Evolutionary conservation across 2,329 filamentous ascomycete genomes (phyloP).

Genomic region (Aspergillus fumigatiaffinis): DNA sequence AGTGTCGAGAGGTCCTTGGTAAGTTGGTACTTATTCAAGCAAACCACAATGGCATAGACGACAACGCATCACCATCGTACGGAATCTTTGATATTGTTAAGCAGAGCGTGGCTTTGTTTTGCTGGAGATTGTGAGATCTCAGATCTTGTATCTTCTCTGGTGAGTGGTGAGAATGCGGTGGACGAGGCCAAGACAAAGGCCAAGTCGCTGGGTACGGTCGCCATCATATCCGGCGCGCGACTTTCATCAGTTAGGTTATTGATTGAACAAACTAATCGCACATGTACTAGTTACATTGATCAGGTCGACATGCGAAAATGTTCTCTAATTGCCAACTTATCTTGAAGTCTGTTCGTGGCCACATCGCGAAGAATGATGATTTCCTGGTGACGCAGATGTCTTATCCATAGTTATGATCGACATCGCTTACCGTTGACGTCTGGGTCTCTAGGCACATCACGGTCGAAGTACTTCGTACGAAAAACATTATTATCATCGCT

Average conservation of each 20-base stretch:
- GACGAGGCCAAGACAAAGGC: neutral
- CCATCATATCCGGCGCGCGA: neutral
- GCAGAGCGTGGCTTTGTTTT: neutral
- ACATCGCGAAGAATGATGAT: neutral
- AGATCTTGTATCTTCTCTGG: neutral
- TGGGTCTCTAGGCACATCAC: too few species aligned
- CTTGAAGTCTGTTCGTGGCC: neutral
- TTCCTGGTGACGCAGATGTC: too few species aligned
- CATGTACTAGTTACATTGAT: neutral
- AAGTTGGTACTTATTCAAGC: neutral
- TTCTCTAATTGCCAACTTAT: neutral
- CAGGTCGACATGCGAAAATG: neutral
- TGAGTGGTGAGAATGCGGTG: neutral
- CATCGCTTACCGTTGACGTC: neutral
- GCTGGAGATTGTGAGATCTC: neutral
- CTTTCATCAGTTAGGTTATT: neutral
- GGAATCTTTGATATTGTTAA: neutral
- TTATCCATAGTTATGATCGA: neutral
- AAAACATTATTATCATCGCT: neutral
- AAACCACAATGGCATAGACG: neutral
- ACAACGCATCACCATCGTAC: neutral
- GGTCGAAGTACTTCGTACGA: neutral
- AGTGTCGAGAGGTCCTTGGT: neutral
- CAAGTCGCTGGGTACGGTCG: neutral
- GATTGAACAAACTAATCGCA: neutral